Base-by-base conservation (phyloP, 371 early-diverging fungal genomes). In the Rhizopus delemar region DNA sequence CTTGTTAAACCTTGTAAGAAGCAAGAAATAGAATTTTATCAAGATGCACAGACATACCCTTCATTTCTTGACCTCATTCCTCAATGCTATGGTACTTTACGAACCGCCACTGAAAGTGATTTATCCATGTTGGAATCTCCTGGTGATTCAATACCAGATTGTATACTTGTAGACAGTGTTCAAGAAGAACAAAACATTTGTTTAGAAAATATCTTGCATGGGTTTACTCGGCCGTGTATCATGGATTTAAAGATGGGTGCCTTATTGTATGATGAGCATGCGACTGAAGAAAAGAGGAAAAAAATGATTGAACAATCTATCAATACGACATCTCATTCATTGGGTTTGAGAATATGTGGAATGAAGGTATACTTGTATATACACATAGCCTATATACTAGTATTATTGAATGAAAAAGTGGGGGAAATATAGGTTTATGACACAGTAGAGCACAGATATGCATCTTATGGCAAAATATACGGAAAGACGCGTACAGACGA, bases 211-310 rank as follows among this genome's bases (percentile, higher is more conserved):
- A 46, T 91, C n/a, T 66, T 86, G 11, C 67, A 73, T 56, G 86
- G 86, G 5, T 90, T 88, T 59, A 75, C 69, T 15, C 78, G 82
- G 41, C 87, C 91, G 1, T 89, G 89, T 62, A 74, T 93, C 7
- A 65, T 93, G 54, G 93, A 93, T 68, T 33, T 93, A n/a, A 93
- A 93, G 66, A 66, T 93, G 39, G 93, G 93, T 11, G 74, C 77
- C 0, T 79, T 77, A 53, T 66, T 89, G 16, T 84, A 81, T 59
- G 90, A 87, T 46, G 75, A 81, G 35, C 65, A 80, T 43, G 91
- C 91, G 0, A 59, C 80, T 8, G 82, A 78, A 13, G 80, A 71
- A 39, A 93, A 93, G 69, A 68, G 66, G 6, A 70, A 68, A n/a
- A 75, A 78, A 53, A 86, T 88, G 80, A 73, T 73, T n/a, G 49